phyloP scores from a whole-genome alignment of 2,329 filamentous ascomycete genomes.

The Talaromyces sp. region DNA sequence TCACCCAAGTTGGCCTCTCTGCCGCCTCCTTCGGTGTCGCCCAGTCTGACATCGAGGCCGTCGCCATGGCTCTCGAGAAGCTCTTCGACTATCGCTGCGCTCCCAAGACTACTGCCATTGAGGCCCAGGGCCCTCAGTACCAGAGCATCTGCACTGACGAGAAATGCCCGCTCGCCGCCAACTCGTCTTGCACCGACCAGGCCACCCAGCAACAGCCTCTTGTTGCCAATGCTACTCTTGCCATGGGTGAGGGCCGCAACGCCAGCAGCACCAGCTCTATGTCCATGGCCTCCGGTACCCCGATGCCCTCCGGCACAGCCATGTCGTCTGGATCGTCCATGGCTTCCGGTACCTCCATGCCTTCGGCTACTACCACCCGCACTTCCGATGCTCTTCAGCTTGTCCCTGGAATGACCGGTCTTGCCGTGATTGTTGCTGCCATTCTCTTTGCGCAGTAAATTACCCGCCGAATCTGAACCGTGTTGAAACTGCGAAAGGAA shows the following conservation, averaged over 20 bases:
- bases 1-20: constrained; percentile 52
- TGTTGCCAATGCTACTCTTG: constrained; percentile 13
- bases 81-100: constrained; percentile 51
- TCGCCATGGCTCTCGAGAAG: constrained; percentile 45
- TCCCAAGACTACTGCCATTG: constrained; percentile 41
- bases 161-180: constrained; percentile 44
- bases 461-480: too few relatives aligned
- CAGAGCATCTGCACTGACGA: constrained; percentile 53
- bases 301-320: neutral
- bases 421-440: neutral
- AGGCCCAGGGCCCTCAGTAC: constrained; percentile 40
- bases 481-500: too few relatives aligned
- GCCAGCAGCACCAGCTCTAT: neutral
- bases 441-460: too few relatives aligned
- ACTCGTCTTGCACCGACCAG: constrained; percentile 38
- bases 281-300: neutral
- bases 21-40: constrained; percentile 55
- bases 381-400: neutral
- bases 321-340: neutral
- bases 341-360: neutral
- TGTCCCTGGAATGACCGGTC: neutral
- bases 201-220: constrained; percentile 13
- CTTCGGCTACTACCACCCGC: neutral
- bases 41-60: constrained; percentile 44
- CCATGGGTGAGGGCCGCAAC: constrained; percentile 11